Conservation (phyloP, 2,329 filamentous ascomycete species). For the Chaetomium sp. region DNA sequence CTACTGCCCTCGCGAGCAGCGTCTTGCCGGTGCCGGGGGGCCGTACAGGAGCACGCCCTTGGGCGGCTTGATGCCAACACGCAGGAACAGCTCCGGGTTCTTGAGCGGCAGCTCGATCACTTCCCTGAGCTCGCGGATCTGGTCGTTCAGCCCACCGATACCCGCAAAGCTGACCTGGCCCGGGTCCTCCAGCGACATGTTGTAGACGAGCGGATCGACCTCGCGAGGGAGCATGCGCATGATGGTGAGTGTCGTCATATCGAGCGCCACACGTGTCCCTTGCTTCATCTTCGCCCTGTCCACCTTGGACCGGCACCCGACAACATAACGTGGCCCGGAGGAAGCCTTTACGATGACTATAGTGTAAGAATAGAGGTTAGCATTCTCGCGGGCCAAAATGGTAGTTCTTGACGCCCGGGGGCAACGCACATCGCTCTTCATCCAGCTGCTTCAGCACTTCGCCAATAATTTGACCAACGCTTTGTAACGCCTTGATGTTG, state of each 20-base stretch:
- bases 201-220: constrained; percentile 98
- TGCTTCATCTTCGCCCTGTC: constrained; percentile 98
- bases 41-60: constrained; percentile 97
- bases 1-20: constrained; percentile 87
- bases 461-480: constrained; percentile 98
- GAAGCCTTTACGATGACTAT: constrained; percentile 98
- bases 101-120: constrained; percentile 98
- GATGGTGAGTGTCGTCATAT: constrained; percentile 99
- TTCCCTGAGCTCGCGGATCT: constrained; percentile 95
- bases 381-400: constrained; percentile 36
- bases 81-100: constrained; percentile 95
- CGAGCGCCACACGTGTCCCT: constrained; percentile 92
- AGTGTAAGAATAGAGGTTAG: constrained; percentile 19
- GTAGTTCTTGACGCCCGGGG: constrained; percentile 14
- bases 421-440: constrained; percentile 87
- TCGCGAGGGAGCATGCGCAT: constrained; percentile 99
- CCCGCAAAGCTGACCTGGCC: constrained; percentile 97
- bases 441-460: constrained; percentile 98
- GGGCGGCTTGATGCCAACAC: constrained; percentile 97
- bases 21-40: constrained; percentile 98
- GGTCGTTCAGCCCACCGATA: constrained; percentile 96
- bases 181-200: constrained; percentile 98
- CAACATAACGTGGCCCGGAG: constrained; percentile 94
- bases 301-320: constrained; percentile 97
- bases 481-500: constrained; percentile 99